Evolutionary conservation across 2,329 filamentous ascomycete genomes (phyloP).

Genomic region (Epichloe sylvatica): DNA sequence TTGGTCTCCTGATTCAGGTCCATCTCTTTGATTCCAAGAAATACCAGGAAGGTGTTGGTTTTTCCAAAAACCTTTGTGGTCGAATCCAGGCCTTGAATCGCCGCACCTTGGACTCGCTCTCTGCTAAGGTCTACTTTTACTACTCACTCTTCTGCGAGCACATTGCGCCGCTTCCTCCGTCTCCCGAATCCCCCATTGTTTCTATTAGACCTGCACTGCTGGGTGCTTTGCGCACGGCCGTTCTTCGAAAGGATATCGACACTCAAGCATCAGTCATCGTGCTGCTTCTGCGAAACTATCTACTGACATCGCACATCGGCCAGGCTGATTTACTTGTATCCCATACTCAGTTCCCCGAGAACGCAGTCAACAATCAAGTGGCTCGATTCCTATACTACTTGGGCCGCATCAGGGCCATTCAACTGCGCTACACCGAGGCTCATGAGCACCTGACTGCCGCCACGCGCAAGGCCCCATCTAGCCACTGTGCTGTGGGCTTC

Average conservation of each 20-base stretch:
- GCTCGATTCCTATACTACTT: conserved; percentile 96
- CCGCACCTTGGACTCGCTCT: conserved; percentile 82
- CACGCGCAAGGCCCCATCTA: conserved; percentile 87
- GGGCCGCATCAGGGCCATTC: conserved; percentile 88
- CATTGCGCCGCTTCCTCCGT: conserved; percentile 73
- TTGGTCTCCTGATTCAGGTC: conserved; percentile 76
- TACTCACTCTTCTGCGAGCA: conserved; percentile 92
- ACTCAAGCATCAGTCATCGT: conserved; percentile 96
- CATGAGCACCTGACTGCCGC: conserved; percentile 88
- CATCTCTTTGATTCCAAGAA: conserved; percentile 77
- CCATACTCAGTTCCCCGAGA: conserved; percentile 87
- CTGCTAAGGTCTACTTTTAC: conserved; percentile 96
- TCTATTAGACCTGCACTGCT: conserved; percentile 75
- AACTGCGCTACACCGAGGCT: conserved; percentile 91
- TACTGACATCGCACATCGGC: conserved; percentile 88
- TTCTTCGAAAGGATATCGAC: conserved; percentile 89
- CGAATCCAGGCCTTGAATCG: conserved; percentile 82
- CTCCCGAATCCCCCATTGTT: conserved; percentile 74
- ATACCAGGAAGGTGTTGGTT: conserved; percentile 64
- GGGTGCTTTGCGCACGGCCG: conserved; percentile 81
- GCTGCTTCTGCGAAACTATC: conserved; percentile 85
- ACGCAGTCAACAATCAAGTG: conserved; percentile 94
- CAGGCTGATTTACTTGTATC: conserved; percentile 93
- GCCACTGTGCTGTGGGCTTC: conserved; percentile 79
- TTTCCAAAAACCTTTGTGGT: conserved; percentile 72